These are phyloP conservation scores for Phycomyces blakesleeanus DNA, from an alignment of 192 early-diverging fungal genomes.

Conservation along the genomic window DNA sequence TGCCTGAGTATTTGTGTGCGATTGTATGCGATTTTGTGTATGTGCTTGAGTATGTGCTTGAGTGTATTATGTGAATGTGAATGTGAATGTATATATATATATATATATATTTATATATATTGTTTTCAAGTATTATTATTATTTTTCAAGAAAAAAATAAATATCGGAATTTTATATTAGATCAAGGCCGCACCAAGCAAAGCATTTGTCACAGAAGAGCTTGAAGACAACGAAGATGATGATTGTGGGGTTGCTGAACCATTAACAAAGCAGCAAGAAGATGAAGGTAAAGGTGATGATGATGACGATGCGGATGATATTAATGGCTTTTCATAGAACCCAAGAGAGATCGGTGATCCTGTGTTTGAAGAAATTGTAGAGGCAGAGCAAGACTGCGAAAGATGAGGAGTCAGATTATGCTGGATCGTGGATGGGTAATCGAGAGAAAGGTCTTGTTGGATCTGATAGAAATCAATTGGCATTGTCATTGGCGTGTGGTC, in stretches of 20 bases:
- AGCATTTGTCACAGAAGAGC: background rate
- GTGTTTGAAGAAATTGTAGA: slow-evolving; percentile 10
- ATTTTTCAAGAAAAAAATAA: background rate
- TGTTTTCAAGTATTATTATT: no score
- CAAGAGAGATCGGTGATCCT: slow-evolving; percentile 18
- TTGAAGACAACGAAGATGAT: background rate
- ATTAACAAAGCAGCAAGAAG: background rate
- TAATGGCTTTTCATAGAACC: slow-evolving; percentile 5
- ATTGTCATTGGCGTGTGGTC: slow-evolving; percentile 9
- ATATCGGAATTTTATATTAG: background rate
- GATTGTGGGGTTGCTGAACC: background rate
- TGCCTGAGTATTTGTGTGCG: no score
- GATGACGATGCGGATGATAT: no score
- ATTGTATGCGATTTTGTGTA: no score
- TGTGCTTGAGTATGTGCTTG: no score
- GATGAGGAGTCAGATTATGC: slow-evolving; percentile 4
- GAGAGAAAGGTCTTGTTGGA: slow-evolving; percentile 4
- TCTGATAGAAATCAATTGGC: slow-evolving; percentile 13
- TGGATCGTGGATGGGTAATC: background rate
- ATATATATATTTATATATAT: background rate
- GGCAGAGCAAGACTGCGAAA: slow-evolving; percentile 12
- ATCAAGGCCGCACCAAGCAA: background rate
- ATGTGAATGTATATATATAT: background rate
- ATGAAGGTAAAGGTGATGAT: background rate
- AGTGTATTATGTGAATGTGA: no score